Percentiles rank a stretch among this genome's conserved stretches.
These are phyloP conservation scores for Spathaspora sp. DNA, from an alignment of 1,139 yeast species.

Conservation along the genomic window DNA sequence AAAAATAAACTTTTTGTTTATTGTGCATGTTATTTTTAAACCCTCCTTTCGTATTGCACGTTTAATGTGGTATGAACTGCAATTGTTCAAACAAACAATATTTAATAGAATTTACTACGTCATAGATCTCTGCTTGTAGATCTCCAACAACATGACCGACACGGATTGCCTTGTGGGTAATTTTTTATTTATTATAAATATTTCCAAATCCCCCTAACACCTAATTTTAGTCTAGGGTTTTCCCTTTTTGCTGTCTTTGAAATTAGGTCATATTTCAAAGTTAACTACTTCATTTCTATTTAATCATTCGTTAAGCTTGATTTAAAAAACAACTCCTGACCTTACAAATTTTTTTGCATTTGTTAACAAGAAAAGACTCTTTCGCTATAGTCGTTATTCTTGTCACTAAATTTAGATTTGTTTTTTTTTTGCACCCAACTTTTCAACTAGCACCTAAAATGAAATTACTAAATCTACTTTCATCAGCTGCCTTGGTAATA, in stretches of 20 bases:
- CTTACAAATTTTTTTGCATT: neutral
- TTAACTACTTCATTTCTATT: neutral
- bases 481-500: neutral
- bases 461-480: neutral
- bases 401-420: no score
- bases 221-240: neutral
- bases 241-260: neutral
- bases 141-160: neutral
- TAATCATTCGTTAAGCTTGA: neutral
- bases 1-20: neutral
- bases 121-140: neutral
- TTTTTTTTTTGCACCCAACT: neutral
- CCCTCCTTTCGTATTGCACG: neutral
- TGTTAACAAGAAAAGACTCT: neutral
- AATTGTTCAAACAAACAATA: neutral
- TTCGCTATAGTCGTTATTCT: neutral
- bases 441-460: neutral
- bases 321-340: neutral
- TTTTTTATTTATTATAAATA: conserved; percentile 1
- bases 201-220: neutral
- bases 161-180: neutral
- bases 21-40: neutral
- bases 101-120: neutral
- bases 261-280: neutral
- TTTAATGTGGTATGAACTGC: neutral